A percentile compares a stretch with the other conserved stretches of the same genome.
Conservation (phyloP, 75 land plant genomes). For the Gnetum montanum region DNA sequence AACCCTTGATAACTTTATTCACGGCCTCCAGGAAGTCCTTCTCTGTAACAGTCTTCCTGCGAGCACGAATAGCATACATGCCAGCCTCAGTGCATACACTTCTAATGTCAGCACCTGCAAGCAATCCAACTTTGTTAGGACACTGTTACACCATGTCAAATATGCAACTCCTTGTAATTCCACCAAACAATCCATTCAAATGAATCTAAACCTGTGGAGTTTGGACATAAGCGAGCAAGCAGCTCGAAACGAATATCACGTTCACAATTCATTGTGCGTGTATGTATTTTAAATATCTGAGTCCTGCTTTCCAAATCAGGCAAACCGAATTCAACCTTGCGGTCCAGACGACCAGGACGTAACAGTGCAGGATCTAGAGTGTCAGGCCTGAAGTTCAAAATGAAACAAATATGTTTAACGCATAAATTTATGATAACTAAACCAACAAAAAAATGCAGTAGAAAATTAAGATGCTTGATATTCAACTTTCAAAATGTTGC, state of each 20-base stretch:
- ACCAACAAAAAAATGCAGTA: background rate
- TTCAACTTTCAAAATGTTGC: too few relatives aligned
- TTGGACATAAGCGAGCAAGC: slow-evolving; percentile 92
- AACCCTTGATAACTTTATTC: slow-evolving; percentile 96
- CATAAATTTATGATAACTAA: background rate
- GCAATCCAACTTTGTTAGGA: background rate
- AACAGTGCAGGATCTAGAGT: slow-evolving; percentile 94
- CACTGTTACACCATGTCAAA: background rate
- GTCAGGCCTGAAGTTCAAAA: slow-evolving; percentile 59
- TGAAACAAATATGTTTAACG: background rate
- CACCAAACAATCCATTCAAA: background rate
- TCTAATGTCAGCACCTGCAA: slow-evolving; percentile 88
- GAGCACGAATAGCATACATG: slow-evolving; percentile 92
- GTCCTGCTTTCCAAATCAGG: slow-evolving; percentile 94
- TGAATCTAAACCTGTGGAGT: slow-evolving; percentile 89
- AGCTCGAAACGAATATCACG: slow-evolving; percentile 94
- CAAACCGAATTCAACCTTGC: slow-evolving; percentile 96
- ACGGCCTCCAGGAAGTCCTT: slow-evolving; percentile 97
- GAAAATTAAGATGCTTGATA: background rate
- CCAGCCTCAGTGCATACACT: slow-evolving; percentile 99
- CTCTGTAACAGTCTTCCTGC: slow-evolving; percentile 98
- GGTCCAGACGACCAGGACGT: slow-evolving; percentile 89
- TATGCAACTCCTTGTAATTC: background rate
- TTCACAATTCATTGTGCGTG: slow-evolving; percentile 98
- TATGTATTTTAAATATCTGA: slow-evolving; percentile 97